Base-by-base conservation (phyloP, 2,329 filamentous ascomycete species). In the Ceratocystis colombiana region DNA sequence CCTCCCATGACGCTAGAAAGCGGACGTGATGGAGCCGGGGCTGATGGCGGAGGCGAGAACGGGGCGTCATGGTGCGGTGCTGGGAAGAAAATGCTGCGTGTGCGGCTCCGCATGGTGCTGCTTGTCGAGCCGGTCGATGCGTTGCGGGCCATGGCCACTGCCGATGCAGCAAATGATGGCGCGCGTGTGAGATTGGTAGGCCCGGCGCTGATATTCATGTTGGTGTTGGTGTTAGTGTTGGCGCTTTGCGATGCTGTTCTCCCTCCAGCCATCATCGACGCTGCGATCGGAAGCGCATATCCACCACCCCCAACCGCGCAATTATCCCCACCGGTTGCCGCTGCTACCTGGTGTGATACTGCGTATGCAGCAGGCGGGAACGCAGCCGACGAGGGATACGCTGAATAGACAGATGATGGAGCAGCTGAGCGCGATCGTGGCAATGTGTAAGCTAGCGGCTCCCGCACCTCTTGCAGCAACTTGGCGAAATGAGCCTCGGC, bases 401-500 rank as follows among this genome's bases (percentile, higher is more conserved):
- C 7, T 6, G 64, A 59, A 10, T 59, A 65, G 37, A 66, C 37
- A 10, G 57, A 45, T 20, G 64, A 62, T 20, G 12, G 61, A 10
- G 45, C 30, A 28, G 64, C 12, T 10, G 41, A 30, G 12, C 15
- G 53, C 5, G 22, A 25, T 15, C 44, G 62, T 10, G 62, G 30
- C 20, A 50, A 33, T 28, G 46, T 55, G 6, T 22, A 33, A 17
- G 46, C 28, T 6, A 63, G n/a, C 4, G 17, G 33, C 48, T 57
- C 46, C 61, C 30, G n/a, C 44, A 59, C 61, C 62, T 48, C 61
- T 46, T 64, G 48, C 15, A 62, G 1, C 46, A 66, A 20, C 28
- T 63, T 63, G 65, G 37, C 65, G n/a, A 59, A 66, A 25, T 66
- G 33, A 33, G 33, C 61, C 50, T 66, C 65, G 10, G 65, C 48